Evolutionary conservation across 176 grass and related monocot species (phyloP).

Genomic region (Urochloa ruziziensis): DNA sequence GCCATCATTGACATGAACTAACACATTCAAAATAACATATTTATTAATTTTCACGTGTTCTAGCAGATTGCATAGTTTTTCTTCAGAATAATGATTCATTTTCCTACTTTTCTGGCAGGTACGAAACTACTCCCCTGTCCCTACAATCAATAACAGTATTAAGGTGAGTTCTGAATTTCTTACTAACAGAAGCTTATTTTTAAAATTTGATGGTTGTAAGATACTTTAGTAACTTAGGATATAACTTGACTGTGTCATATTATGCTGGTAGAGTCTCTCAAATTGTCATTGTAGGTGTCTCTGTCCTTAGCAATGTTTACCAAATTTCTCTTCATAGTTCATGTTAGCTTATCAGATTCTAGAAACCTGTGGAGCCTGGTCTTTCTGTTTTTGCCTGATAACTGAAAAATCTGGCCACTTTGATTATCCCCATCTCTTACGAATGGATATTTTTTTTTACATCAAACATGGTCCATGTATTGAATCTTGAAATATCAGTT

Average conservation of each 20-base stretch:
- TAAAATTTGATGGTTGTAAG: neutral
- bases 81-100: neutral
- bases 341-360: neutral
- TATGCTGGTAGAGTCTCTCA: neutral
- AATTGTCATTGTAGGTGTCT: neutral
- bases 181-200: neutral
- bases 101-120: conserved; percentile 45
- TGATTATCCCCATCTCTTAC: neutral
- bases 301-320: neutral
- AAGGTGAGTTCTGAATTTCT: conserved; percentile 54
- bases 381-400: neutral
- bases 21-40: neutral
- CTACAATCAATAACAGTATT: conserved; percentile 94
- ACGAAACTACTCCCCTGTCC: conserved; percentile 67
- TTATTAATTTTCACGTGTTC: neutral
- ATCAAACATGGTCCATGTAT: neutral
- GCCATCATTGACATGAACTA: neutral
- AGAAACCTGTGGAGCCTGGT: neutral
- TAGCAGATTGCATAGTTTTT: neutral
- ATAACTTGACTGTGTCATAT: neutral
- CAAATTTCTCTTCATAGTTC: neutral
- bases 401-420: neutral
- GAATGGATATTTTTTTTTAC: neutral
- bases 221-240: neutral
- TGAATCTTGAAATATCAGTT: conserved; percentile 1